Base-by-base conservation (phyloP, 305 asterid species). In the Fraxinus sp. region DNA sequence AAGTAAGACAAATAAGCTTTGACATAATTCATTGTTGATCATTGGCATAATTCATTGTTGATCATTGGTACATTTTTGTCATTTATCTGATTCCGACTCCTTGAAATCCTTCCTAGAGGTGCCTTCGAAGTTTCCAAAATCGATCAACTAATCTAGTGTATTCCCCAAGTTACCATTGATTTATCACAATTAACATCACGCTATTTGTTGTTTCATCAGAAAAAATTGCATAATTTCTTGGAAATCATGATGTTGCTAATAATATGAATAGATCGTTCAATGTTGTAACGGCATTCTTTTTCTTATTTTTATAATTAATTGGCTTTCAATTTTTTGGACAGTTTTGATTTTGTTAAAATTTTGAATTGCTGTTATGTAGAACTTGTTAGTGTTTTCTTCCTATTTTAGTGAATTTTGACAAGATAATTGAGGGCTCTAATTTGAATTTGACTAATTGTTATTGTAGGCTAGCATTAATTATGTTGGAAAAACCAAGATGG, bases 1-100 rank as follows among this genome's bases (percentile, higher is more conserved):
- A 73, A 52, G 37, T 32, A 52, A 39, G 73, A 78, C 37, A 76
- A 82, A 85, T 81, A 83, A 78, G 89, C 88, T 76, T 86, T 87
- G 89, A 32, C 35, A 32, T 32, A 32, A 32, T 32, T 32, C 35
- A 32, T 32, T 32, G 32, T 28, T 28, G 32, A 28, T 28, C 32
- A 28, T 28, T 28, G 32, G 32, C 35, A 32, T 32, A 32, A 32
- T 32, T 32, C 35, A 32, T 32, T 32, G 32, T 28, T 28, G 32
- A 28, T 28, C 32, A 28, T 28, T 28, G 32, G 32, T 28, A 28
- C 32, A 28, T 28, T 41, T 10, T 9, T 41, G 52, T n/a, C 1
- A 1, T n/a, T 24, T 57, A n/a, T 18, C 68, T 57, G 10, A 57
- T 57, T 57, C 28, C 26, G 3, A 57, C 26, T 57, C 14, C 49